These are phyloP conservation scores for Discostella stelligera DNA, from an alignment of 352 stramenopile species.

Conservation along the genomic window DNA sequence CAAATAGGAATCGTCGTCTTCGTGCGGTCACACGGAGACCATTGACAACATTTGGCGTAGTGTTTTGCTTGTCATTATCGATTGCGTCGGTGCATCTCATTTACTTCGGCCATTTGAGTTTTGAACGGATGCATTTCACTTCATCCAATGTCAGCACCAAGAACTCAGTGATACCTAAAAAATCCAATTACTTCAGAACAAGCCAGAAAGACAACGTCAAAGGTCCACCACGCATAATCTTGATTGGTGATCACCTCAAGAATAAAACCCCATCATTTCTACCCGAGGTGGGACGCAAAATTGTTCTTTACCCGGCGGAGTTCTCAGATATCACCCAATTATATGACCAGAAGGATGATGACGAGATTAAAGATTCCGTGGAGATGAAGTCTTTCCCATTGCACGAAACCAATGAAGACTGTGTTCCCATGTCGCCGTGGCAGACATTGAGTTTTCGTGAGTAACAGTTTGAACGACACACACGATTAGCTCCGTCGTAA, in stretches of 20 bases:
- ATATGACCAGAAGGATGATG: constrained; percentile 26
- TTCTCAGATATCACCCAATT: constrained; percentile 46
- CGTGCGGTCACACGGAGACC: constrained; percentile 5
- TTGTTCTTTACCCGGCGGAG: constrained; percentile 32
- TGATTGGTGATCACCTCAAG: constrained; percentile 3
- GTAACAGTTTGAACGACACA: constrained; percentile 26
- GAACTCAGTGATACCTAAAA: constrained; percentile 6
- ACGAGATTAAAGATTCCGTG: constrained; percentile 29
- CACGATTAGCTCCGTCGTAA: not conserved
- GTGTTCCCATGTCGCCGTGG: constrained; percentile 51
- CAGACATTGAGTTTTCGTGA: constrained; percentile 49
- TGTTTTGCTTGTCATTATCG: constrained; percentile 14
- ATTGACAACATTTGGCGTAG: constrained; percentile 17
- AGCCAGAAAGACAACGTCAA: not conserved
- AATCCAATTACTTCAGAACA: constrained; percentile 16
- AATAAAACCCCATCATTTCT: constrained; percentile 8
- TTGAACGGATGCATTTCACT: constrained; percentile 15
- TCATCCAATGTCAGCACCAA: constrained; percentile 5
- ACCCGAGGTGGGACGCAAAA: constrained; percentile 7
- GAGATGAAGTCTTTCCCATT: constrained; percentile 42
- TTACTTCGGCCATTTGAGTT: constrained; percentile 16
- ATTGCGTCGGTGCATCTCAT: constrained; percentile 20
- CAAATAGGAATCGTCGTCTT: not conserved
- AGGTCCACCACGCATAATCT: constrained; percentile 5
- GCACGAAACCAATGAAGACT: constrained; percentile 48